Evolutionary conservation across 2,329 filamentous ascomycete genomes (phyloP), one percentile per base, ranked within the genome.

Genomic region (Grosmannia clavigera): DNA sequence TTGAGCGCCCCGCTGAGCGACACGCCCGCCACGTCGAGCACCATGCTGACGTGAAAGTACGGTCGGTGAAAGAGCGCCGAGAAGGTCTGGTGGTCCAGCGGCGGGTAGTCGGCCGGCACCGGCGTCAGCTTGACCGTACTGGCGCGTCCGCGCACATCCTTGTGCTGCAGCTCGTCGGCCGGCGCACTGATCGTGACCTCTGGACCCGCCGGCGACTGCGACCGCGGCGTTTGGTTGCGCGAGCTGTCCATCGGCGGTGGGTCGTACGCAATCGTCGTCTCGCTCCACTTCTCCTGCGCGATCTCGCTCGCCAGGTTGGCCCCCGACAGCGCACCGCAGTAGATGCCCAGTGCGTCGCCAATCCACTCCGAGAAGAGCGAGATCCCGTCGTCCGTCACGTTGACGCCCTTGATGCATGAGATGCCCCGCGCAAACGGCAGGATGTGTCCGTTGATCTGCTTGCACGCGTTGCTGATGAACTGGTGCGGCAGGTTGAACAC

Each of bases 301-400:
- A 99, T 94, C 73, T 99, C 95, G 66, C 82, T 88, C 57, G 95
- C 94, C 68, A 99, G 94, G 77, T 99, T 99, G 68, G 94, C 94
- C 60, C 94, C 94, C 52, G 90, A 95, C 48, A 99, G 81, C 11
- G 94, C 92, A 68, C 94, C 94, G 68, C 92, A 96, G 78, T 99
- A 99, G 71, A 99, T 99, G 63, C 88, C 90, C 25, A 99, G 80
- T 35, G 87, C 86, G 71, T 90, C 85, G 61, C 92, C 92, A 70
- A 99, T 99, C 72, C 87, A 90, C 75, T 99, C 94, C 59, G 89
- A 95, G 77, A 99, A 96, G 59, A 99, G 81, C 68, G 85, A 86
- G 66, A 97, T 85, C 60, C 88, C 90, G 57, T 89, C 85, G 68
- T 92, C 88, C 4, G 88, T 86, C 40, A 99, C 94, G 67, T 95